These are phyloP conservation scores for Pseudopithomyces chartarum DNA, from an alignment of 2,329 filamentous ascomycete species.

Conservation along the genomic window DNA sequence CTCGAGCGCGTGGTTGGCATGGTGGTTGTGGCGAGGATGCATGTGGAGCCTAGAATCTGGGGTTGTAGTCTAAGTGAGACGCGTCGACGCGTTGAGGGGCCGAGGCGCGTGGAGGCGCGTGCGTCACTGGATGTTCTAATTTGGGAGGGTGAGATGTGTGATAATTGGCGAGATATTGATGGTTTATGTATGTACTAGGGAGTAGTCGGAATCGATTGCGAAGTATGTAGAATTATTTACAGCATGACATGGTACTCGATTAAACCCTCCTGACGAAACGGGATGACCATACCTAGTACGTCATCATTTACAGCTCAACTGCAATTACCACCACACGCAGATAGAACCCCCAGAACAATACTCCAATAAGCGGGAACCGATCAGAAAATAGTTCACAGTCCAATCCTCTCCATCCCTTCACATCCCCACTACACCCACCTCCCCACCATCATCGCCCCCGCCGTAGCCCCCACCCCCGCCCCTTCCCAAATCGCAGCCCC, in stretches of 20 bases:
- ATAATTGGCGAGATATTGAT: too few relatives aligned
- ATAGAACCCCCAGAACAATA: too few relatives aligned
- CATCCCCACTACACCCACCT: background rate
- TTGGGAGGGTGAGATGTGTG: background rate
- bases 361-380: too few relatives aligned
- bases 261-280: too few relatives aligned
- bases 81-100: background rate
- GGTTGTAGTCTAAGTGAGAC: background rate
- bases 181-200: too few relatives aligned
- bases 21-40: background rate
- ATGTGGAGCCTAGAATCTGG: background rate
- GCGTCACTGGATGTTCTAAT: background rate
- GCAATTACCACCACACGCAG: too few relatives aligned
- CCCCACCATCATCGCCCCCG: background rate
- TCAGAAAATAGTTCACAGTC: too few relatives aligned
- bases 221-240: too few relatives aligned
- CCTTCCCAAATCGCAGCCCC: background rate
- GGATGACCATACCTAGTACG: too few relatives aligned
- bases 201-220: too few relatives aligned
- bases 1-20: conserved; percentile 37
- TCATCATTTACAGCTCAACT: too few relatives aligned
- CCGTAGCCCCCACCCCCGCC: background rate
- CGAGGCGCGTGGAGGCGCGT: background rate
- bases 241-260: too few relatives aligned
- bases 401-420: background rate